These are phyloP conservation scores for Phialocephala sp. DNA, from an alignment of 2,329 filamentous ascomycete species.

Conservation along the genomic window DNA sequence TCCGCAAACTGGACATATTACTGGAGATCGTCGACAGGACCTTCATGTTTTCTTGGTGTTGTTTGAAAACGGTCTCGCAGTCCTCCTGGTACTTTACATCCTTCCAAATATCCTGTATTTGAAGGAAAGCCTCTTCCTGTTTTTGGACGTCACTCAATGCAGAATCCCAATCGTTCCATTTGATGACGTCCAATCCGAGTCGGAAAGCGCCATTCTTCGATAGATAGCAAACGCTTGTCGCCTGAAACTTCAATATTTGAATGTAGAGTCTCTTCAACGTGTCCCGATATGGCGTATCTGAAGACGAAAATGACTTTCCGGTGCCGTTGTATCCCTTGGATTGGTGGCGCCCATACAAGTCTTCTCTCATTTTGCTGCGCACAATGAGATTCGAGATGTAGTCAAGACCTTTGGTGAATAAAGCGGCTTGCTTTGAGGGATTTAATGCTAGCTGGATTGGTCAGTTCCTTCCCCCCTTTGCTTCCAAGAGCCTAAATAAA, in stretches of 20 bases:
- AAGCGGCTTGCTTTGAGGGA: constrained; percentile 29
- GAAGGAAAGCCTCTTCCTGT: constrained; percentile 3
- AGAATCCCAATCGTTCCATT: constrained; percentile 26
- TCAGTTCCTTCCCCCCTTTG: too few relatives aligned
- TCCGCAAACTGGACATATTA: constrained; percentile 16
- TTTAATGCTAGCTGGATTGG: constrained; percentile 21
- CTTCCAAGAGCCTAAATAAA: too few relatives aligned
- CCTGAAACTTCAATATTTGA: constrained; percentile 27
- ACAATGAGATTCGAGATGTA: constrained; percentile 23
- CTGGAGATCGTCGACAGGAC: background rate
- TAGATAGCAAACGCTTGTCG: constrained; percentile 16
- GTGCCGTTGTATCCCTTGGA: background rate
- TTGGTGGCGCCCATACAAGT: constrained; percentile 22
- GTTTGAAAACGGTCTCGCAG: background rate
- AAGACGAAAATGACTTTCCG: background rate
- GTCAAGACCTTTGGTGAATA: constrained; percentile 20
- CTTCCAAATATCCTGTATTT: constrained; percentile 15
- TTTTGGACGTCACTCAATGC: constrained; percentile 14
- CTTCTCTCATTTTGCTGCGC: constrained; percentile 27
- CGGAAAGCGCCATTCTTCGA: constrained; percentile 14
- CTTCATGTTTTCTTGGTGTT: background rate
- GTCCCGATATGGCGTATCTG: constrained; percentile 15
- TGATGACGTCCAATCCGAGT: constrained; percentile 13
- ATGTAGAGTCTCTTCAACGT: constrained; percentile 22
- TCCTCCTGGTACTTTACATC: constrained; percentile 14